Conservation (phyloP, 371 early-diverging fungal genomes). For the Choanephora cucurbitarum region DNA sequence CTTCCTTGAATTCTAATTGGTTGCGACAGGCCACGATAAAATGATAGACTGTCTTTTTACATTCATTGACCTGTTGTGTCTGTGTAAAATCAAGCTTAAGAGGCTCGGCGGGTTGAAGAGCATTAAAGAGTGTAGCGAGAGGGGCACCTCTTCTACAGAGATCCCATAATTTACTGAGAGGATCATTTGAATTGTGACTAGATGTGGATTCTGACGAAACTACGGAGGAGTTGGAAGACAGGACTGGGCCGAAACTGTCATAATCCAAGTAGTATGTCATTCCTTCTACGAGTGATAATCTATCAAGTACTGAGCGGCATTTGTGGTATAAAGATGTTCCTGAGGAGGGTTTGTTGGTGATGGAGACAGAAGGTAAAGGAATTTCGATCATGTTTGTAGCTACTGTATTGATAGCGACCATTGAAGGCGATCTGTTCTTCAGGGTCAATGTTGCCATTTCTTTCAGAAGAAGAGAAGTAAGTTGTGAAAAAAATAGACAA, state of each 20-base stretch:
- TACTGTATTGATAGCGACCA: slow-evolving; percentile 26
- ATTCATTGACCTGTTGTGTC: slow-evolving; percentile 50
- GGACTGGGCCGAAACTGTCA: slow-evolving; percentile 6
- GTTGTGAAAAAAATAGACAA: background rate
- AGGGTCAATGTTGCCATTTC: slow-evolving; percentile 5
- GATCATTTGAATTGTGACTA: slow-evolving; percentile 55
- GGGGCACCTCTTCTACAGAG: slow-evolving; percentile 87
- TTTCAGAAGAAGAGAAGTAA: background rate
- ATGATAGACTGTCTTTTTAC: slow-evolving; percentile 83
- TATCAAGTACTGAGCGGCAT: slow-evolving; percentile 61
- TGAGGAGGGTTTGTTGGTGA: slow-evolving; percentile 38
- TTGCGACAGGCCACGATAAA: slow-evolving; percentile 75
- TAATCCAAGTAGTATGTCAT: slow-evolving; percentile 57
- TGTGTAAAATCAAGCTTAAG: slow-evolving; percentile 53
- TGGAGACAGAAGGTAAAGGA: slow-evolving; percentile 32
- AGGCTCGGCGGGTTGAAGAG: slow-evolving; percentile 60
- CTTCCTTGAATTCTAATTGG: slow-evolving; percentile 68
- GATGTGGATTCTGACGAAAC: slow-evolving; percentile 29
- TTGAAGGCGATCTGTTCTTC: slow-evolving; percentile 37
- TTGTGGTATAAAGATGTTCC: slow-evolving; percentile 64
- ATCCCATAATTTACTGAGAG: slow-evolving; percentile 84
- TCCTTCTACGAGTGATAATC: slow-evolving; percentile 60
- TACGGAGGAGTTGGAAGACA: slow-evolving; percentile 19
- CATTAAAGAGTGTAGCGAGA: slow-evolving; percentile 82
- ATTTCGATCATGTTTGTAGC: slow-evolving; percentile 26